Conservation (phyloP, 1,284 basidiomycete genomes). For the Farysia itapuensis region DNA sequence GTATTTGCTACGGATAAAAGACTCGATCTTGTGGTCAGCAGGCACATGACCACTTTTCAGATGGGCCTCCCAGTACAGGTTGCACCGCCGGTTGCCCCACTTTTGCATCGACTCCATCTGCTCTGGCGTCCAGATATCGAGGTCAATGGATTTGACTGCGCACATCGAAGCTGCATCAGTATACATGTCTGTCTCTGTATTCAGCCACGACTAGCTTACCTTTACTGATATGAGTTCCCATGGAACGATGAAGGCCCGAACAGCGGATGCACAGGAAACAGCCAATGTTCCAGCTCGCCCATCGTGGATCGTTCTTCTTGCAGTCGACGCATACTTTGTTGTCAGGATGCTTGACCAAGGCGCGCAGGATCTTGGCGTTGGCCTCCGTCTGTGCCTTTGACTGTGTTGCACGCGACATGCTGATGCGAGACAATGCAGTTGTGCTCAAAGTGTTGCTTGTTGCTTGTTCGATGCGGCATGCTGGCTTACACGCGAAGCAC, state of each 20-base stretch:
- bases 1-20: slow-evolving; percentile 96
- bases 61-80: slow-evolving; percentile 96
- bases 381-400: slow-evolving; percentile 57
- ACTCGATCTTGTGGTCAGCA: slow-evolving; percentile 97
- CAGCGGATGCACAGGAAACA: slow-evolving; percentile 94
- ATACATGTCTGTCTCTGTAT: background rate
- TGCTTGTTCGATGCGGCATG: background rate
- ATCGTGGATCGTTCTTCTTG: slow-evolving; percentile 73
- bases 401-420: slow-evolving; percentile 53
- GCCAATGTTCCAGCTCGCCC: slow-evolving; percentile 97
- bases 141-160: slow-evolving; percentile 89
- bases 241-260: slow-evolving; percentile 95
- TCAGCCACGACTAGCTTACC: slow-evolving; percentile 6
- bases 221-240: slow-evolving; percentile 78
- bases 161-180: background rate
- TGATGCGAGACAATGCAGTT: background rate
- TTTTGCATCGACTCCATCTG: slow-evolving; percentile 79
- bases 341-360: slow-evolving; percentile 67
- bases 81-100: slow-evolving; percentile 91
- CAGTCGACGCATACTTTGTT: slow-evolving; percentile 77
- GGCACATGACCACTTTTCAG: slow-evolving; percentile 88
- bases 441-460: too few relatives aligned
- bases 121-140: slow-evolving; percentile 96
- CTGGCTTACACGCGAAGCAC: background rate
- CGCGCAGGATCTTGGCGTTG: slow-evolving; percentile 51